These are phyloP conservation scores for Cenchrus fungigraminus DNA, from an alignment of 176 grass and related monocot genomes.

Conservation along the genomic window DNA sequence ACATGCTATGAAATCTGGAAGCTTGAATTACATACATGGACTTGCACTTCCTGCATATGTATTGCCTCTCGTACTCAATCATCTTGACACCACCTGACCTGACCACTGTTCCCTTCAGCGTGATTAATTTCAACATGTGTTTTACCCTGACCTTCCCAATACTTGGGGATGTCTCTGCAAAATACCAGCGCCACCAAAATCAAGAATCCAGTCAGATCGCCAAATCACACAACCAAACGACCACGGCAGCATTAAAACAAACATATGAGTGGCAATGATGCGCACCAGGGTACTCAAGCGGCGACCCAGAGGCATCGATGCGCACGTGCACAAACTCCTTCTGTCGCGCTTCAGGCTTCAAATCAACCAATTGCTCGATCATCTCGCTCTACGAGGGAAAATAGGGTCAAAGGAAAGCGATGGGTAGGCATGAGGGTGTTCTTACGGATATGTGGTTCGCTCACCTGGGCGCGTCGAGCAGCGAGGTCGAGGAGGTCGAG, in stretches of 20 bases:
- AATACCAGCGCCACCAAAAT: slow-evolving; percentile 12
- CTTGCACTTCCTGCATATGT: slow-evolving; percentile 87
- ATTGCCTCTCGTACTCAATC: slow-evolving; percentile 77
- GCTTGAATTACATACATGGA: slow-evolving; percentile 47
- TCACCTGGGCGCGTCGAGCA: slow-evolving; percentile 58
- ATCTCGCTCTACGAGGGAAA: slow-evolving; percentile 40
- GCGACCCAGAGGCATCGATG: slow-evolving; percentile 69
- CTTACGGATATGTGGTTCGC: not conserved
- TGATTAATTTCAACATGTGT: slow-evolving; percentile 72
- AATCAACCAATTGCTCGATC: slow-evolving; percentile 26
- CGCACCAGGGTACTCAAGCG: slow-evolving; percentile 65
- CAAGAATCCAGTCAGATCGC: not conserved
- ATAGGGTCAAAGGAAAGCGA: not conserved
- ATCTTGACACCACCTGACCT: slow-evolving; percentile 82
- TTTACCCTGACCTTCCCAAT: slow-evolving; percentile 89
- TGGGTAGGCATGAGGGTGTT: not conserved
- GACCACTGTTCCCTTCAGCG: slow-evolving; percentile 84
- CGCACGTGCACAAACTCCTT: slow-evolving; percentile 70
- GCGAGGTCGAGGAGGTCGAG: slow-evolving; percentile 47
- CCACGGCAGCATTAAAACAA: slow-evolving; percentile 17
- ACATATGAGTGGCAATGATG: not conserved
- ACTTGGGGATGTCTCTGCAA: slow-evolving; percentile 68
- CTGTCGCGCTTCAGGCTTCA: not conserved
- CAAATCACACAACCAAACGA: not conserved
- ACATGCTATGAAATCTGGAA: not conserved